These are phyloP conservation scores for Avena insularis DNA, from an alignment of 176 grass and related monocot species.

Conservation along the genomic window DNA sequence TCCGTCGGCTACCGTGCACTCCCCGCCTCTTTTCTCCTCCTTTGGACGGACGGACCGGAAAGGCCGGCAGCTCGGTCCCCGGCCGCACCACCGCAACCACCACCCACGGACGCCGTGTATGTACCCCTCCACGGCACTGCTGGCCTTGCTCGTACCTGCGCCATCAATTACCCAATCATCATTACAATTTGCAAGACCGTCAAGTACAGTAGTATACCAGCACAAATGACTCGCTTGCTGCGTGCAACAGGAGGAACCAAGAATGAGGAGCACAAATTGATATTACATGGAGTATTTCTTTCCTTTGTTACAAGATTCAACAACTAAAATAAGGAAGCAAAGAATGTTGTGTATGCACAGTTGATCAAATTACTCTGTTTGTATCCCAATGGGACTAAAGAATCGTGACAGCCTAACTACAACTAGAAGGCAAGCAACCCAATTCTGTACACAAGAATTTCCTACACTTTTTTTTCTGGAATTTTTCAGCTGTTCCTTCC, in stretches of 20 bases:
- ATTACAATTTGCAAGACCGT: conserved; percentile 18
- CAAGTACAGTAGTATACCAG: neutral
- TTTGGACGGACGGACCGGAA: conserved; percentile 25
- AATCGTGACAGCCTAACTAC: conserved; percentile 11
- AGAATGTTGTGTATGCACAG: conserved; percentile 43
- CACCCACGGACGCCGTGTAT: neutral
- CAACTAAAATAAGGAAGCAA: neutral
- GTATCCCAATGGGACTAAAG: neutral
- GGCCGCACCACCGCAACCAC: conserved; percentile 4
- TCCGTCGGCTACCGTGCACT: conserved; percentile 12
- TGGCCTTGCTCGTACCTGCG: neutral
- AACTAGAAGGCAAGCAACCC: neutral
- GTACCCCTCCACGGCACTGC: neutral
- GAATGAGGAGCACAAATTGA: neutral
- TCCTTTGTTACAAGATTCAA: neutral
- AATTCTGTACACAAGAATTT: conserved; percentile 55
- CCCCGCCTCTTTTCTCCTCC: neutral
- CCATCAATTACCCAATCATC: conserved; percentile 16
- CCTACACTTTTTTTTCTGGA: neutral
- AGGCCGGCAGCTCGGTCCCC: conserved; percentile 22
- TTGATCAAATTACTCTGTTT: conserved; percentile 34
- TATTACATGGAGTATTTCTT: neutral
- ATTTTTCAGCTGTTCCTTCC: neutral
- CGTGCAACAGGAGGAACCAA: neutral
- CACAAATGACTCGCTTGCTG: neutral